Conservation (phyloP, 2,329 filamentous ascomycete species). For the Diaporthe destruens region DNA sequence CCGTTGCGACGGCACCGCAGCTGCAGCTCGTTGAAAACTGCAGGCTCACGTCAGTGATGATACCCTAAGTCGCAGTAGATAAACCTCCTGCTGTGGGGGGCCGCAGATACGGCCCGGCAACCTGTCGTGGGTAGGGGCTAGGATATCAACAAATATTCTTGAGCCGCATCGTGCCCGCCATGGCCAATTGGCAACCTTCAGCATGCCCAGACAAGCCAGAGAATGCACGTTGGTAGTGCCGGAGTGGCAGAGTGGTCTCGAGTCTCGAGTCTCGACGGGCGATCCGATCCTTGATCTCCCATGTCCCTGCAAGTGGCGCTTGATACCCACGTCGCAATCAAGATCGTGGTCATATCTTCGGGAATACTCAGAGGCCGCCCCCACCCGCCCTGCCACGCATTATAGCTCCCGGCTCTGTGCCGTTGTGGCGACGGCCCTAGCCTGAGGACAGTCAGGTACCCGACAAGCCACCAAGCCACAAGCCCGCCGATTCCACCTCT, state of each 20-base stretch:
- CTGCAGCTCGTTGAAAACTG: conserved; percentile 3
- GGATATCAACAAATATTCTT: conserved; percentile 21
- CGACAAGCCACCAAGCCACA: background rate
- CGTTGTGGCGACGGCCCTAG: conserved; percentile 15
- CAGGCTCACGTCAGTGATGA: background rate
- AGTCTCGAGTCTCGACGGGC: conserved; percentile 55
- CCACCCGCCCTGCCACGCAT: conserved; percentile 10
- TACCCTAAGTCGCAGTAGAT: background rate
- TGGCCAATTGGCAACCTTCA: conserved; percentile 49
- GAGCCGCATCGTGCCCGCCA: background rate
- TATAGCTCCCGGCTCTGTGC: background rate
- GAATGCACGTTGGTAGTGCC: conserved; percentile 57
- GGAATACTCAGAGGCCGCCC: conserved; percentile 6
- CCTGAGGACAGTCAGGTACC: conserved; percentile 18
- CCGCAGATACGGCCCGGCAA: background rate
- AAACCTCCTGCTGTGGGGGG: background rate
- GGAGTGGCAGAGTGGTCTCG: conserved; percentile 51
- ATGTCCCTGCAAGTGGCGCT: conserved; percentile 60
- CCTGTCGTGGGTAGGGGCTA: conserved; percentile 13
- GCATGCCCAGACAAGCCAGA: conserved; percentile 51
- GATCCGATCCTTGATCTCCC: conserved; percentile 43
- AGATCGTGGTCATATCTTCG: conserved; percentile 32
- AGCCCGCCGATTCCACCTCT: background rate
- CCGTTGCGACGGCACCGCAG: background rate
- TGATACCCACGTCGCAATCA: conserved; percentile 32